Evolutionary conservation across 345 rosid genomes (phyloP).

Genomic region (Eucalyptus cloeziana): DNA sequence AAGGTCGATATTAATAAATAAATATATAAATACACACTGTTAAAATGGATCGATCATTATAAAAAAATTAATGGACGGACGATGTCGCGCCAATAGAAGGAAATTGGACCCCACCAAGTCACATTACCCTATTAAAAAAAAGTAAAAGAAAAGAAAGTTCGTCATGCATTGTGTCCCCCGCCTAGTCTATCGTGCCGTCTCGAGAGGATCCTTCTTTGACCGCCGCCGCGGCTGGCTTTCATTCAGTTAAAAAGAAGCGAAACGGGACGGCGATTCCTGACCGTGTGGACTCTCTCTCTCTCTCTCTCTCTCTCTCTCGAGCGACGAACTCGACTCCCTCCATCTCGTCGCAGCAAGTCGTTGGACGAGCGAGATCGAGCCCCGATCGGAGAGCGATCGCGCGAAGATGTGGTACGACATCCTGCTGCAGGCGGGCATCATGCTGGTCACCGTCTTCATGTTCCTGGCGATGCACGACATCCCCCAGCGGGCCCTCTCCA

Average conservation of each 20-base stretch:
- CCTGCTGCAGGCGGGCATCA: slow-evolving; percentile 34
- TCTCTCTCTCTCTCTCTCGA: background rate
- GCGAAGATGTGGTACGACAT: slow-evolving; percentile 32
- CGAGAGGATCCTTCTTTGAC: background rate
- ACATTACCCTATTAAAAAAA: background rate
- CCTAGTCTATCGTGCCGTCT: background rate
- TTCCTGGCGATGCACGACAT: slow-evolving; percentile 47
- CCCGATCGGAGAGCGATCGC: background rate
- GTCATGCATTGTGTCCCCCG: background rate
- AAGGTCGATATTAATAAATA: no score
- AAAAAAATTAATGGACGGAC: background rate
- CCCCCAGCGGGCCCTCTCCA: slow-evolving; percentile 38
- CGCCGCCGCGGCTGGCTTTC: background rate
- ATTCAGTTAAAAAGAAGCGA: background rate
- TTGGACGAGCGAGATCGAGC: background rate
- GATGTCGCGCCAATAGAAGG: background rate
- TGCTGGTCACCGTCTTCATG: slow-evolving; percentile 22
- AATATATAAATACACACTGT: background rate
- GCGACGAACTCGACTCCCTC: background rate
- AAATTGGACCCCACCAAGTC: background rate
- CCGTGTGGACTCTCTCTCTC: background rate
- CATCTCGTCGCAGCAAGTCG: background rate
- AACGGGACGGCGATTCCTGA: background rate
- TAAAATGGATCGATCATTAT: no score
- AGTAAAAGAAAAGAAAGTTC: background rate